Conservation (phyloP, 2,329 filamentous ascomycete species). For the Fusarium nodosum region DNA sequence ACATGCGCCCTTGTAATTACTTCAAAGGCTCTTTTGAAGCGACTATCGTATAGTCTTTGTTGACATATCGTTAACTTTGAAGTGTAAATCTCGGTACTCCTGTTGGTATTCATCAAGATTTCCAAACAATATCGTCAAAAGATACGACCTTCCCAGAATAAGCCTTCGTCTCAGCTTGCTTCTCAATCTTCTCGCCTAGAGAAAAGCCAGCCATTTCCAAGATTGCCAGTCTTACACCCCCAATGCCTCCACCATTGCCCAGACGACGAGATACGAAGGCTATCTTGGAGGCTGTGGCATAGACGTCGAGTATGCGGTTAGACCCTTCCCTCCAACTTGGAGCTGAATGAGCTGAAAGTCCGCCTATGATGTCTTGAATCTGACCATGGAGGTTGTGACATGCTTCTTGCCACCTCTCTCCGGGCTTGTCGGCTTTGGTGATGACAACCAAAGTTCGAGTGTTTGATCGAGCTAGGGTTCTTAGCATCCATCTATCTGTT, state of each 20-base stretch:
- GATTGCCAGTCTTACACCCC: constrained; percentile 57
- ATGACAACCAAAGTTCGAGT: constrained; percentile 65
- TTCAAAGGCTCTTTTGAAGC: neutral
- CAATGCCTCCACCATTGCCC: constrained; percentile 57
- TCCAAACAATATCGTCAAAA: constrained; percentile 58
- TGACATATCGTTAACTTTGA: neutral
- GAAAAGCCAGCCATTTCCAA: constrained; percentile 58
- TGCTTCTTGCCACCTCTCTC: constrained; percentile 48
- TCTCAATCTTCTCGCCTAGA: constrained; percentile 51
- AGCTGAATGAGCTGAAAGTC: constrained; percentile 42
- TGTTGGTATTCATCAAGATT: constrained; percentile 30
- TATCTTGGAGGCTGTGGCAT: constrained; percentile 58
- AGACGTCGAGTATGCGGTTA: constrained; percentile 51
- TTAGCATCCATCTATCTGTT: constrained; percentile 63
- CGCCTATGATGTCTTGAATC: constrained; percentile 50
- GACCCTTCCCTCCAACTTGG: constrained; percentile 50
- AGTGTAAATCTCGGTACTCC: neutral
- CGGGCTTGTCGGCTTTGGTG: constrained; percentile 69
- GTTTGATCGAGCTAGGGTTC: constrained; percentile 60
- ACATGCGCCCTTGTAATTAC: neutral
- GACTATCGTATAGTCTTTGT: neutral
- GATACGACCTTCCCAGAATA: constrained; percentile 57
- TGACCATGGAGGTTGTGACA: constrained; percentile 49
- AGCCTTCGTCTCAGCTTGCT: constrained; percentile 54
- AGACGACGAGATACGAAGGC: constrained; percentile 47